phyloP scores from a whole-genome alignment of 2,329 filamentous ascomycete genomes.

The Talaromyces islandicus region DNA sequence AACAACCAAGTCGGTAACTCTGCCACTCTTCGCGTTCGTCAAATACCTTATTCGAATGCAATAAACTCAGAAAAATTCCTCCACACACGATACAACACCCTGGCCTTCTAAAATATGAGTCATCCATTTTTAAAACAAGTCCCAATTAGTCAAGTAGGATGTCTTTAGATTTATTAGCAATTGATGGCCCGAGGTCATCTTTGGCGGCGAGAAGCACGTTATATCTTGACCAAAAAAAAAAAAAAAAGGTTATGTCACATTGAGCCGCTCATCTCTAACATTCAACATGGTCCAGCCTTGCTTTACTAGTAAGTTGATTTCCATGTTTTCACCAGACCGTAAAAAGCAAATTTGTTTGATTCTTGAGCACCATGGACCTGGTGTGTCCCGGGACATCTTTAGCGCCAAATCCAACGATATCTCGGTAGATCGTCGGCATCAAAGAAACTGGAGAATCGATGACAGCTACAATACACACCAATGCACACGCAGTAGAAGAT shows the following conservation, averaged over 20 bases:
- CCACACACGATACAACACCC: slow-evolving; percentile 8
- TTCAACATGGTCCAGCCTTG: background rate
- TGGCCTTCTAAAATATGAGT: background rate
- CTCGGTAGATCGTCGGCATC: too few species aligned
- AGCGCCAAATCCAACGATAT: background rate
- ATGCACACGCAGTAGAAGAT: too few species aligned
- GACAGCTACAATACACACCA: too few species aligned
- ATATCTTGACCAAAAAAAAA: background rate
- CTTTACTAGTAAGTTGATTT: background rate
- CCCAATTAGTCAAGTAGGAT: background rate
- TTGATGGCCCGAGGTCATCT: background rate
- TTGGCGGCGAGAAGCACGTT: background rate
- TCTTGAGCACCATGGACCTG: background rate
- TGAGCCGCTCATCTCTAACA: slow-evolving; percentile 1
- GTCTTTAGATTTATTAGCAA: background rate
- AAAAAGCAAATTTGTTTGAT: background rate
- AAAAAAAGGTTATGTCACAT: background rate
- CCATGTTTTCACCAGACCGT: background rate
- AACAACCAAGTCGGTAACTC: background rate
- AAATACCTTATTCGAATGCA: background rate
- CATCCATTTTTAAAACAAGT: background rate
- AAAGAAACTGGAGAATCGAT: too few species aligned
- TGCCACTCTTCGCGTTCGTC: slow-evolving; percentile 6
- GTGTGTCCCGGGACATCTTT: background rate
- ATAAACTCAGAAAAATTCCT: background rate